These are phyloP conservation scores for Monilinia laxa DNA, from an alignment of 2,329 filamentous ascomycete genomes.

Conservation along the genomic window DNA sequence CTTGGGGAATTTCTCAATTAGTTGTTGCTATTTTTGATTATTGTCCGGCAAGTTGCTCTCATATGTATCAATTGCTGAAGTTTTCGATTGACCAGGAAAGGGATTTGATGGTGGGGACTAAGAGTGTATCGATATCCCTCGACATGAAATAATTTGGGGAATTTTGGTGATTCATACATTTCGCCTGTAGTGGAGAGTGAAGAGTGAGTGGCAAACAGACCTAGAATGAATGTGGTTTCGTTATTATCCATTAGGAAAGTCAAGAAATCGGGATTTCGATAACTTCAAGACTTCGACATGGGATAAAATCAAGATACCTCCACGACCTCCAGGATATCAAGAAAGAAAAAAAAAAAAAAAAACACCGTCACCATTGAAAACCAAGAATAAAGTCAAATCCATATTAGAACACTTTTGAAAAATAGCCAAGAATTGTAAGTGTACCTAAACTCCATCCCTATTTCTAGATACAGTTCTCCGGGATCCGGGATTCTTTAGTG, in stretches of 20 bases:
- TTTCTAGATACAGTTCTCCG: slow-evolving; percentile 35
- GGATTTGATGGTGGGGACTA: too few species aligned
- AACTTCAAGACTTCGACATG: background rate
- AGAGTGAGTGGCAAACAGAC: background rate
- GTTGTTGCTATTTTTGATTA: background rate
- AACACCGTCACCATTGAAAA: background rate
- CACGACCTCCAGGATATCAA: background rate
- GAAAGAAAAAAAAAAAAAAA: background rate
- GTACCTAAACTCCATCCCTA: slow-evolving; percentile 35
- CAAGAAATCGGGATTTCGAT: background rate
- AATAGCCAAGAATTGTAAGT: slow-evolving; percentile 34
- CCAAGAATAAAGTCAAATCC: slow-evolving; percentile 4
- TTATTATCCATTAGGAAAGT: background rate
- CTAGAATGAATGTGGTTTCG: background rate
- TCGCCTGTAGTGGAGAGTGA: background rate
- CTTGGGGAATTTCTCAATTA: background rate
- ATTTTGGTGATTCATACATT: background rate
- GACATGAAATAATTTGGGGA: background rate
- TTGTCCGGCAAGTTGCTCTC: background rate
- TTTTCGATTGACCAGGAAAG: background rate
- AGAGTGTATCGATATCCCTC: background rate
- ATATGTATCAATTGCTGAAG: background rate
- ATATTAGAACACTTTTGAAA: slow-evolving; percentile 21
- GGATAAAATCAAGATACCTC: background rate
- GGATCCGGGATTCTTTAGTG: slow-evolving; percentile 28